phyloP scores from a whole-genome alignment of 768 basidiomycete genomes.

The Boletus sensibilis region DNA sequence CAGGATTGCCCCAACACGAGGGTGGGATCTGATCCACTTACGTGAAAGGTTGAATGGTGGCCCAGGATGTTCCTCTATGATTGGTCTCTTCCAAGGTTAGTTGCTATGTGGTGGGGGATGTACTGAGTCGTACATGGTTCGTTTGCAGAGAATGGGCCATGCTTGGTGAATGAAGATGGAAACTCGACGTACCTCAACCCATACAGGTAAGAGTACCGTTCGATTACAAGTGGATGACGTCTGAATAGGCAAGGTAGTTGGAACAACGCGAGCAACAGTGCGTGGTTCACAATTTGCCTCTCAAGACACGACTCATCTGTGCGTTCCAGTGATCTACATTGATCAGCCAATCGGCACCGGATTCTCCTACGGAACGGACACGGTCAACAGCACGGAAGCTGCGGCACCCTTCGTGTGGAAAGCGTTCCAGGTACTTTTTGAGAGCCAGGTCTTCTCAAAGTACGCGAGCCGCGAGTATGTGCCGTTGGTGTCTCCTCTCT shows the following conservation, averaged over 20 bases:
- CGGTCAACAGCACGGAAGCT: slow-evolving; percentile 49
- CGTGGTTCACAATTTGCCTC: slow-evolving; percentile 17
- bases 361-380: slow-evolving; percentile 57
- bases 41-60: slow-evolving; percentile 53
- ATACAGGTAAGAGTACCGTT: slow-evolving; percentile 43
- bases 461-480: slow-evolving; percentile 55
- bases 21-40: background rate
- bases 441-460: slow-evolving; percentile 50
- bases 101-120: background rate
- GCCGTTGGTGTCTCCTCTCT: background rate
- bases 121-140: background rate
- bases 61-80: slow-evolving; percentile 62
- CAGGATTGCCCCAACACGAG: background rate
- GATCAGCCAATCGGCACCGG: slow-evolving; percentile 69
- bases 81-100: slow-evolving; percentile 62
- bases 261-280: slow-evolving; percentile 68
- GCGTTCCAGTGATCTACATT: slow-evolving; percentile 59
- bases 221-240: background rate
- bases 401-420: slow-evolving; percentile 60
- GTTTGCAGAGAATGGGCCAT: slow-evolving; percentile 59
- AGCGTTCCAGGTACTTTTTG: slow-evolving; percentile 62
- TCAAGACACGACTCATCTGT: background rate
- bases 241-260: slow-evolving; percentile 41
- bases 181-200: slow-evolving; percentile 56
- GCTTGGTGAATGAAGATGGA: slow-evolving; percentile 54